Conservation (phyloP, 2,329 filamentous ascomycete genomes). For the Trichoderma aggressivum region DNA sequence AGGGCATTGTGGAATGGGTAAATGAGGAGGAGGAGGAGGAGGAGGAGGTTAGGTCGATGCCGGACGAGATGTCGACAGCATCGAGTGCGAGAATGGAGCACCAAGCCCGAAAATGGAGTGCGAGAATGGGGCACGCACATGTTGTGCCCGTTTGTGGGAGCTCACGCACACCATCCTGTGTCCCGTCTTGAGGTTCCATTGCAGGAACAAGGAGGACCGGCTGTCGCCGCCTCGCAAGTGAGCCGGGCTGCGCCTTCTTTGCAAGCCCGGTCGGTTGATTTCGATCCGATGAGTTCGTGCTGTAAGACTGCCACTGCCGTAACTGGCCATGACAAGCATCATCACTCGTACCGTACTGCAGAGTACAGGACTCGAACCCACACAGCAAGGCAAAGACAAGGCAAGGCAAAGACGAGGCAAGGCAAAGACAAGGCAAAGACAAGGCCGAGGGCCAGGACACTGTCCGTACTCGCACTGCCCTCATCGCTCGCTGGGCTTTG, state of each 20-base stretch:
- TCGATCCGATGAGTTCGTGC: background rate
- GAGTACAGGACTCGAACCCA: too few relatives aligned
- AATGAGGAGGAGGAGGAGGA: background rate
- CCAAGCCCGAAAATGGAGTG: background rate
- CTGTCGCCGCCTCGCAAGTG: conserved; percentile 7
- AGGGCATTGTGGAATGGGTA: background rate
- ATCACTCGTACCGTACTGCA: background rate
- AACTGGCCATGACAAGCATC: background rate
- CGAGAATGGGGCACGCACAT: background rate
- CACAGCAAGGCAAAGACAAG: background rate
- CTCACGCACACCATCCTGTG: background rate
- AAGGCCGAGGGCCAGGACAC: background rate
- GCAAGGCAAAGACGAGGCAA: background rate
- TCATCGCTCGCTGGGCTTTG: background rate
- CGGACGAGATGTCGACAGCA: background rate
- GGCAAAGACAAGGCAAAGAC: background rate
- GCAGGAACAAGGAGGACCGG: conserved; percentile 7
- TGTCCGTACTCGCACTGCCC: background rate
- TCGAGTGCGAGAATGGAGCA: background rate
- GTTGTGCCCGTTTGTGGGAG: background rate
- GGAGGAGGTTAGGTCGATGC: background rate
- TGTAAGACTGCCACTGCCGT: background rate
- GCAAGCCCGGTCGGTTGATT: background rate
- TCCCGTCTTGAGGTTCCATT: conserved; percentile 6
- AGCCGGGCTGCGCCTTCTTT: conserved; percentile 6